phyloP scores from a whole-genome alignment of 306 rosid genomes.

The Cucurbita ficifolia region DNA sequence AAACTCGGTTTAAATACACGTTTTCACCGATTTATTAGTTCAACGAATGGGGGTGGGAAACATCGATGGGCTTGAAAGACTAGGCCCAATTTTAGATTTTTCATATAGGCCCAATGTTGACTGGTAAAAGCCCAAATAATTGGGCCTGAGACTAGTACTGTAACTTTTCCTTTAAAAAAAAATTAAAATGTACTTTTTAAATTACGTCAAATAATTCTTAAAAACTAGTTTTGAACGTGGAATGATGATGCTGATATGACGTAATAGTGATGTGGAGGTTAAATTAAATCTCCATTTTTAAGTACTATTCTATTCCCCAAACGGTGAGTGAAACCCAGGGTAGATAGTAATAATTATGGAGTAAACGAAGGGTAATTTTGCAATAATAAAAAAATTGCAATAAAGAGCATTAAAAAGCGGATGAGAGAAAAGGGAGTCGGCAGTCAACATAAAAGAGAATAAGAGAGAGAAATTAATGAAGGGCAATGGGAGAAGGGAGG shows the following conservation, averaged over 20 bases:
- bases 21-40: no score
- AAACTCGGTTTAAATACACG: no score
- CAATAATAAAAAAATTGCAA: not conserved
- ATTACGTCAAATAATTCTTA: not conserved
- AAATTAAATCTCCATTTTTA: no score
- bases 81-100: not conserved
- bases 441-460: not conserved
- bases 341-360: no score
- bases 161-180: no score
- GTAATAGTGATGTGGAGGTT: not conserved
- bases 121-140: not conserved
- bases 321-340: no score
- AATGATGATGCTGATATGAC: not conserved
- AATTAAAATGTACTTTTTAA: not conserved
- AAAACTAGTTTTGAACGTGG: not conserved
- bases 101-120: not conserved
- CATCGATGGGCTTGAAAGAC: not conserved
- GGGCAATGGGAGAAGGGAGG: not conserved
- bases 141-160: not conserved
- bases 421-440: not conserved
- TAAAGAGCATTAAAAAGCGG: not conserved
- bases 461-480: not conserved
- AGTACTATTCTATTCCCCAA: no score
- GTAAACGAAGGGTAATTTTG: no score
- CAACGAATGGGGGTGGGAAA: not conserved